phyloP scores from a whole-genome alignment of 2,329 filamentous ascomycete species.

The Aspergillus sergii region DNA sequence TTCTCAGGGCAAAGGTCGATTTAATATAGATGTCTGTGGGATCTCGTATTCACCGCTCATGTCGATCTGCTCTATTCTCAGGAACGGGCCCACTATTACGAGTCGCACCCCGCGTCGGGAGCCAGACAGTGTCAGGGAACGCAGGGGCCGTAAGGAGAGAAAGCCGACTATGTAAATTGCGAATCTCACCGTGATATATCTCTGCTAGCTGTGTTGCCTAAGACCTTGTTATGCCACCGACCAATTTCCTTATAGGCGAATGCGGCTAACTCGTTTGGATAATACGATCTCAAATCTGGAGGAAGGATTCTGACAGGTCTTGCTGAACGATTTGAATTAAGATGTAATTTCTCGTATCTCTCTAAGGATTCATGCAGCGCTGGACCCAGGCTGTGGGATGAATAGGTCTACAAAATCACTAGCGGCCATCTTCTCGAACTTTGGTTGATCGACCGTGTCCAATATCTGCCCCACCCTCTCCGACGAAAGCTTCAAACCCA shows the following conservation, averaged over 20 bases:
- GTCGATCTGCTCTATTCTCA: neutral
- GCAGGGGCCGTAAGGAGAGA: fast-evolving
- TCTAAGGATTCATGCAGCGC: neutral
- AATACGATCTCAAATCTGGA: too few relatives aligned
- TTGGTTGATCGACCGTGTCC: neutral
- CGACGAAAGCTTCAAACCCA: neutral
- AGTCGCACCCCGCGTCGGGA: too few relatives aligned
- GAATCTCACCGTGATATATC: too few relatives aligned
- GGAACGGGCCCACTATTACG: too few relatives aligned
- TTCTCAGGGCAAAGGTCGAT: neutral
- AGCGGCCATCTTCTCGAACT: neutral
- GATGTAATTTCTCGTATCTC: neutral
- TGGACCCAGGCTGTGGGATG: neutral
- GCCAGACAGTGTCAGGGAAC: too few relatives aligned
- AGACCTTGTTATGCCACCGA: too few relatives aligned
- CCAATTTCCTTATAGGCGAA: too few relatives aligned
- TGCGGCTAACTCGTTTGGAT: too few relatives aligned
- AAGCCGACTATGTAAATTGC: fast-evolving
- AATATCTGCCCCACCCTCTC: neutral
- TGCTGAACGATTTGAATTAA: neutral
- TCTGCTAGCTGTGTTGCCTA: too few relatives aligned
- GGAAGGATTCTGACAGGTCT: neutral
- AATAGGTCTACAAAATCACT: neutral
- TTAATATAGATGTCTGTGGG: neutral
- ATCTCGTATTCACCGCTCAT: neutral